phyloP scores from a whole-genome alignment of 2,329 filamentous ascomycete genomes.

The Madurella fahalii region DNA sequence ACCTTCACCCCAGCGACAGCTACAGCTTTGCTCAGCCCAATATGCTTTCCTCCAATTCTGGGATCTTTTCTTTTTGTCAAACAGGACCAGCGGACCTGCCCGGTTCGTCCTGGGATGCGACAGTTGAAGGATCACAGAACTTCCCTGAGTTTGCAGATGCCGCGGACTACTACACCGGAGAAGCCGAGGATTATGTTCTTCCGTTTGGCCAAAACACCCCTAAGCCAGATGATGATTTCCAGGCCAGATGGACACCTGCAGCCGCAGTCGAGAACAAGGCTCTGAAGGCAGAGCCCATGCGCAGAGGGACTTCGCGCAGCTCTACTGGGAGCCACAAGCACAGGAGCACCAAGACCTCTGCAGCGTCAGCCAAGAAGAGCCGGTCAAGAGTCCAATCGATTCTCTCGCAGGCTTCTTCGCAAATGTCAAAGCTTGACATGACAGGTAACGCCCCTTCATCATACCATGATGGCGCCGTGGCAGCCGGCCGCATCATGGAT shows the following conservation, averaged over 20 bases:
- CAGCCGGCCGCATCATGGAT: conserved; percentile 40
- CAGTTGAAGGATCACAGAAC: conserved; percentile 58
- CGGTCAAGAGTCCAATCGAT: conserved; percentile 44
- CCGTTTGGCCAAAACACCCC: conserved; percentile 53
- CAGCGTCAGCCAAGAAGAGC: conserved; percentile 37
- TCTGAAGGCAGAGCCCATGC: conserved; percentile 42
- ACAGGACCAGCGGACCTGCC: conserved; percentile 56
- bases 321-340: conserved; percentile 44
- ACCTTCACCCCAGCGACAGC: conserved; percentile 50
- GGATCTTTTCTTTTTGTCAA: conserved; percentile 57
- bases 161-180: conserved; percentile 48
- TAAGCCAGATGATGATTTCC: conserved; percentile 48
- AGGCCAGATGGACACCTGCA: conserved; percentile 45
- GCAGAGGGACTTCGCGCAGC: conserved; percentile 41
- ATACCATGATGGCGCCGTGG: conserved; percentile 40
- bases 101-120: conserved; percentile 53
- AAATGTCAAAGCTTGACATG: conserved; percentile 50
- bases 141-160: conserved; percentile 51
- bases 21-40: conserved; percentile 53
- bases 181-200: conserved; percentile 52
- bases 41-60: conserved; percentile 47
- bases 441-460: conserved; percentile 46
- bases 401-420: conserved; percentile 45
- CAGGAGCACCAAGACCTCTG: conserved; percentile 39
- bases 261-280: conserved; percentile 35